Percentiles rank a stretch among this genome's conserved stretches.
These are phyloP conservation scores for Pseudofabraea citricarpa DNA, from an alignment of 2,329 filamentous ascomycete genomes.

Conservation along the genomic window DNA sequence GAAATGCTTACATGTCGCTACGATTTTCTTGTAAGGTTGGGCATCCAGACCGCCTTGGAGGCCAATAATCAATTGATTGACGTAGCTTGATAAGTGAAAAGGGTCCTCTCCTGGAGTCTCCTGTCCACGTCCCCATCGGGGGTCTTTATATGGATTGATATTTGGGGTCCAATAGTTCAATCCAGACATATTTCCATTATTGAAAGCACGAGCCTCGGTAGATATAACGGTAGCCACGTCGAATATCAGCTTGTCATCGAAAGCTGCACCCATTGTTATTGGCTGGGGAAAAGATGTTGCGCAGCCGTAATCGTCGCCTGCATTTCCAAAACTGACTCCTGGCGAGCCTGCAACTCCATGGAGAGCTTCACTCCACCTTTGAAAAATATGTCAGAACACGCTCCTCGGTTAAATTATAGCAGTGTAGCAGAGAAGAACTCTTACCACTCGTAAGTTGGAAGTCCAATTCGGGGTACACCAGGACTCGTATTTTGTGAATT, in stretches of 20 bases:
- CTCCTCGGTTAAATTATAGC: too few species aligned
- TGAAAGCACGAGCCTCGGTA: conserved; percentile 62
- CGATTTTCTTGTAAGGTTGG: conserved; percentile 35
- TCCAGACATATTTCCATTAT: conserved; percentile 50
- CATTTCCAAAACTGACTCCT: conserved; percentile 48
- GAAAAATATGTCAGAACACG: too few species aligned
- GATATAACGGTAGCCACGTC: conserved; percentile 49
- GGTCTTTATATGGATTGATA: conserved; percentile 61
- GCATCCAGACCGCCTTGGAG: conserved; percentile 41
- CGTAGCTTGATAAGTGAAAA: conserved; percentile 42
- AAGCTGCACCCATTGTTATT: conserved; percentile 56
- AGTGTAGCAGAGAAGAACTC: too few species aligned
- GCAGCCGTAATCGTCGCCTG: conserved; percentile 49
- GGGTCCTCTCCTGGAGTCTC: conserved; percentile 56
- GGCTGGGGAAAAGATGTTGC: conserved; percentile 64
- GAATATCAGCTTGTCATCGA: conserved; percentile 57
- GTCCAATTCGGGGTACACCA: conserved; percentile 15
- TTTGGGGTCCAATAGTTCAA: conserved; percentile 63
- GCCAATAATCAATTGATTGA: conserved; percentile 46
- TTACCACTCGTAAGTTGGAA: conserved; percentile 49
- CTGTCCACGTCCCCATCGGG: conserved; percentile 56
- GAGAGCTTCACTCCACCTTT: conserved; percentile 58
- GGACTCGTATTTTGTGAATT: conserved; percentile 9
- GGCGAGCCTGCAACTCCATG: conserved; percentile 54
- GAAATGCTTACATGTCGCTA: conserved; percentile 54